Evolutionary conservation across 257 asterid genomes (phyloP).

Genomic region (Echites panduratus): DNA sequence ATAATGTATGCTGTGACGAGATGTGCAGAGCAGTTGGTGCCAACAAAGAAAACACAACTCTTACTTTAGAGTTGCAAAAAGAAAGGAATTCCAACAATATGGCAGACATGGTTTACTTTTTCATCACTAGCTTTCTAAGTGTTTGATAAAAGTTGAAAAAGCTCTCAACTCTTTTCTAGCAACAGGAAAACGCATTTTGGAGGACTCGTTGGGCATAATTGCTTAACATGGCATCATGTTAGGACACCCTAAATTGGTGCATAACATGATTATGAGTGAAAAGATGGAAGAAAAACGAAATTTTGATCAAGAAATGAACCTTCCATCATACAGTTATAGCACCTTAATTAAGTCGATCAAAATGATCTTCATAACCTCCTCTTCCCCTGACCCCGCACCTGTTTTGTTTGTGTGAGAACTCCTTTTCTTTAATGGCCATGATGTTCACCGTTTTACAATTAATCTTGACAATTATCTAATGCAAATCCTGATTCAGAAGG

Average conservation of each 20-base stretch:
- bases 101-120: neutral
- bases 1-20: too few relatives aligned
- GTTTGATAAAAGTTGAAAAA: neutral
- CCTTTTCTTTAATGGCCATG: too few relatives aligned
- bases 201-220: neutral
- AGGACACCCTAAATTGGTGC: neutral
- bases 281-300: neutral
- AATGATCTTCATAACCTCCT: too few relatives aligned
- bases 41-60: neutral
- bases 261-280: neutral
- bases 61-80: neutral
- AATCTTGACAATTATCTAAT: too few relatives aligned
- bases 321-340: neutral
- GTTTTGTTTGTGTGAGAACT: too few relatives aligned
- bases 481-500: too few relatives aligned
- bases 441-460: too few relatives aligned
- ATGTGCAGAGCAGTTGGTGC: slow-evolving; percentile 4
- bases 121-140: neutral
- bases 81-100: neutral
- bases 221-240: neutral
- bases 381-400: too few relatives aligned
- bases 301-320: neutral
- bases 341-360: too few relatives aligned
- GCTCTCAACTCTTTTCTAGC: neutral
- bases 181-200: neutral